A percentile compares a stretch with the other conserved stretches of the same genome.
phyloP scores from a whole-genome alignment of 306 rosid species.

The Lathyrus oleraceus region DNA sequence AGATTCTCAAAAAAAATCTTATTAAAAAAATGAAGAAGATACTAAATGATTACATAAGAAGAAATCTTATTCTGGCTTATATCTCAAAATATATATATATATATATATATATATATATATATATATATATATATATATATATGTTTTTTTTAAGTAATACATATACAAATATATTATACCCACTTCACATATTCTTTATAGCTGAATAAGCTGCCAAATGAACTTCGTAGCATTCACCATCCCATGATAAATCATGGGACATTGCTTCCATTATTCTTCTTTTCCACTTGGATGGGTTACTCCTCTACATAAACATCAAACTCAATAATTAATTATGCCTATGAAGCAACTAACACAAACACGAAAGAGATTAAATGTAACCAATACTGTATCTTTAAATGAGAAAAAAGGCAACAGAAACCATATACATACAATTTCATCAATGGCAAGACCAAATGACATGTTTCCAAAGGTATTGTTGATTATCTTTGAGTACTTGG shows the following conservation, averaged over 20 bases:
- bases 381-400: too few relatives aligned
- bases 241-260: slow-evolving; percentile 87
- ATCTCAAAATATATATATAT: slow-evolving; percentile 24
- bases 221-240: slow-evolving; percentile 76
- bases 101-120: too few relatives aligned
- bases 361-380: too few relatives aligned
- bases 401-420: slow-evolving; percentile 24
- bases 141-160: not conserved
- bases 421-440: slow-evolving; percentile 65
- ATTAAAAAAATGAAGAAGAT: too few relatives aligned
- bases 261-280: slow-evolving; percentile 64
- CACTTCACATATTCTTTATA: slow-evolving; percentile 45
- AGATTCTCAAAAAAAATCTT: too few relatives aligned
- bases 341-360: not conserved
- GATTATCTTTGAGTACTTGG: slow-evolving; percentile 59
- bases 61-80: not conserved
- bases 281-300: slow-evolving; percentile 61
- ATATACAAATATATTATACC: not conserved
- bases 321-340: slow-evolving; percentile 1
- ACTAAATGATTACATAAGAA: too few relatives aligned
- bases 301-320: slow-evolving; percentile 48
- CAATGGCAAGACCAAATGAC: slow-evolving; percentile 62
- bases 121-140: too few relatives aligned
- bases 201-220: slow-evolving; percentile 68
- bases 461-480: slow-evolving; percentile 59